Evolutionary conservation across 1,284 basidiomycete genomes (phyloP), one percentile per base, ranked within the genome.

Genomic region (Porogramme epimiltina): DNA sequence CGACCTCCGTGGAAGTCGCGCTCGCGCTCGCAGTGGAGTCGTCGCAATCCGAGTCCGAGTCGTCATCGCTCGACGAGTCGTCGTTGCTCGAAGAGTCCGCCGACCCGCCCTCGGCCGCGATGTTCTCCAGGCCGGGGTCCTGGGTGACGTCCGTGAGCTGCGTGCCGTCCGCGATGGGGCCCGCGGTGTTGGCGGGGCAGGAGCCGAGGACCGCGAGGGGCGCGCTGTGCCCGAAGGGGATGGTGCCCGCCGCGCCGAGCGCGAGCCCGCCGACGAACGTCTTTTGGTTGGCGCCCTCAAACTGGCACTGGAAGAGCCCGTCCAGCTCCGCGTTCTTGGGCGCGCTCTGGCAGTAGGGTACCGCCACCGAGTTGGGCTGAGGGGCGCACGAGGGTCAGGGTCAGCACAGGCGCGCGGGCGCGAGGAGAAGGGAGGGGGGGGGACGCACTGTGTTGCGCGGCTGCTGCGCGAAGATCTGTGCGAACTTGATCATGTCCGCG

Each of bases 391-490:
- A 38, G 36, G 8, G 16, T 23, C 19, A 23, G 18, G 19, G 22
- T 36, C 19, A 31, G 37, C 9, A 20, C 39, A 23, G 4, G 24
- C 13, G 26, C 18, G 15, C 22, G 26, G 19, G 23, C 16, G 16
- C 22, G 25, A 19, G n/a, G n/a, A n/a, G n/a, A n/a, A n/a, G 24
- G 38, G 9, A 26, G 11, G 9, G 18, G 11, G 37, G 23, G 43
- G 10, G 13, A 62, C 73, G 44, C 56, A 73, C 72, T 33, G 71
- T 64, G 64, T 76, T 77, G 45, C 74, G 69, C n/a, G 84, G 80
- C 64, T 85, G 84, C 63, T 85, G 83, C 10, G 70, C 75, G 57
- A 83, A 86, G 51, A 85, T 72, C 64, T 85, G 82, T 0, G 83
- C 70, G 45, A 82, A 68, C 36, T 63, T 66, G 69, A 86, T 81